Conservation (phyloP, 257 asterid genomes). For the Ilex aquifolium region DNA sequence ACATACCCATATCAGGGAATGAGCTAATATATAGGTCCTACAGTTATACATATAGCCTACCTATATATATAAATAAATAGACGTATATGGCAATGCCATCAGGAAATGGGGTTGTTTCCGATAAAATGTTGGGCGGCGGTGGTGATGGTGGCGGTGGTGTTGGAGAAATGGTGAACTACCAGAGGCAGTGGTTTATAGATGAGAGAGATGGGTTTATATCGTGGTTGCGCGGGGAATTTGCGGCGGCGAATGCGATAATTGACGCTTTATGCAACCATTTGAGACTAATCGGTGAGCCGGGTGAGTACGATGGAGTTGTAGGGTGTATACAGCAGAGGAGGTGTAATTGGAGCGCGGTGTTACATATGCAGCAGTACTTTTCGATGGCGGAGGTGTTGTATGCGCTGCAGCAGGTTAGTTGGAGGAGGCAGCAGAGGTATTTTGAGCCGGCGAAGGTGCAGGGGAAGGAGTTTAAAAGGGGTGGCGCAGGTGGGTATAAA, state of each 20-base stretch:
- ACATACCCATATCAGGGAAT: no score
- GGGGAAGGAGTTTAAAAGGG: conserved; percentile 44
- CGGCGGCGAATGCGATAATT: conserved; percentile 86
- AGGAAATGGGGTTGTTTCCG: conserved; percentile 26
- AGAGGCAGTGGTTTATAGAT: conserved; percentile 40
- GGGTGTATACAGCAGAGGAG: conserved; percentile 71
- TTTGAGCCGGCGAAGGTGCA: conserved; percentile 44
- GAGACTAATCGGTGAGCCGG: conserved; percentile 53
- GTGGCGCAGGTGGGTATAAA: conserved; percentile 38
- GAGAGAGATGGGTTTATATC: conserved; percentile 68
- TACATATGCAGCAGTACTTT: conserved; percentile 91
- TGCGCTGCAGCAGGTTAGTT: conserved; percentile 64
- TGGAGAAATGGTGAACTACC: conserved; percentile 25
- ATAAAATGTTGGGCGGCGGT: conserved; percentile 9
- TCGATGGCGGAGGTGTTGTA: conserved; percentile 69
- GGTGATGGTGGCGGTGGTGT: conserved; percentile 3
- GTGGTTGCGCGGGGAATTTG: conserved; percentile 91
- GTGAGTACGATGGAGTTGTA: conserved; percentile 75
- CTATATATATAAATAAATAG: no score
- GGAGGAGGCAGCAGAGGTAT: conserved; percentile 54
- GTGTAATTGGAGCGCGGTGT: conserved; percentile 62
- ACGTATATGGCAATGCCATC: conserved; percentile 56
- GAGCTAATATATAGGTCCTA: no score
- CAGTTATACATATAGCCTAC: no score
- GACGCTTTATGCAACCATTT: conserved; percentile 86